A percentile compares a stretch with the other conserved stretches of the same genome.
Evolutionary conservation across 2,329 filamentous ascomycete species (phyloP).

Genomic region (Drechslera avenae): DNA sequence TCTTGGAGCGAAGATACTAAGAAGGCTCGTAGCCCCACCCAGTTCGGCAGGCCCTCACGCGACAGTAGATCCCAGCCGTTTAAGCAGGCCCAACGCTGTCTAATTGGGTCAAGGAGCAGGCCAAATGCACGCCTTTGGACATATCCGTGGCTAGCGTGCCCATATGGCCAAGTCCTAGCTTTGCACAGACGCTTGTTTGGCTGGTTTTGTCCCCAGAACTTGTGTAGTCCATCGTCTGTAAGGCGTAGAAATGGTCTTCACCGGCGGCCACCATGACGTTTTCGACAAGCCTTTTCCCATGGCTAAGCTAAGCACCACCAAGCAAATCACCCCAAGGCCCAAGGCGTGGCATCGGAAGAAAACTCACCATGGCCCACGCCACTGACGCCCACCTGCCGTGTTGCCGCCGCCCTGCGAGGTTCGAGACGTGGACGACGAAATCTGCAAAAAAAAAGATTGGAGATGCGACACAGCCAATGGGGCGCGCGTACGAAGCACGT

Average conservation of each 20-base stretch:
- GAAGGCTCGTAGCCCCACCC: constrained; percentile 21
- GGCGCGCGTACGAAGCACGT: constrained; percentile 5
- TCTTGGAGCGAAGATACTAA: constrained; percentile 12
- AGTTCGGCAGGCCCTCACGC: constrained; percentile 21
- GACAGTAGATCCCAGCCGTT: constrained; percentile 18
- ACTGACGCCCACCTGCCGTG: constrained; percentile 7
- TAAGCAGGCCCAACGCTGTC: constrained; percentile 1
- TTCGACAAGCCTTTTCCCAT: constrained; percentile 16
- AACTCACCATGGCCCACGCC: constrained; percentile 2
- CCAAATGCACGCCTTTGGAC: neutral
- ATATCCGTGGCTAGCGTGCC: neutral
- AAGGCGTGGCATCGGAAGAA: constrained; percentile 11
- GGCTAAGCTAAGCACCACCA: constrained; percentile 26
- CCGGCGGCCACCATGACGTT: constrained; percentile 9
- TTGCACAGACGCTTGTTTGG: too few relatives aligned
- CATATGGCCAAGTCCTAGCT: neutral
- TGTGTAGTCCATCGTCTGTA: neutral
- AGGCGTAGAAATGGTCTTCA: neutral
- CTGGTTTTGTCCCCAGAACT: constrained; percentile 12
- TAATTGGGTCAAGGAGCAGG: constrained; percentile 10
- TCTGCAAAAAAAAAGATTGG: constrained; percentile 9
- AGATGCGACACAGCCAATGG: constrained; percentile 24
- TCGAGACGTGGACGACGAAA: constrained; percentile 4
- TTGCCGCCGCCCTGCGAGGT: constrained; percentile 5
- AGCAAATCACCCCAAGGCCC: too few relatives aligned